Evolutionary conservation across 345 rosid genomes (phyloP).

Genomic region (Gossypium ekmanianum): DNA sequence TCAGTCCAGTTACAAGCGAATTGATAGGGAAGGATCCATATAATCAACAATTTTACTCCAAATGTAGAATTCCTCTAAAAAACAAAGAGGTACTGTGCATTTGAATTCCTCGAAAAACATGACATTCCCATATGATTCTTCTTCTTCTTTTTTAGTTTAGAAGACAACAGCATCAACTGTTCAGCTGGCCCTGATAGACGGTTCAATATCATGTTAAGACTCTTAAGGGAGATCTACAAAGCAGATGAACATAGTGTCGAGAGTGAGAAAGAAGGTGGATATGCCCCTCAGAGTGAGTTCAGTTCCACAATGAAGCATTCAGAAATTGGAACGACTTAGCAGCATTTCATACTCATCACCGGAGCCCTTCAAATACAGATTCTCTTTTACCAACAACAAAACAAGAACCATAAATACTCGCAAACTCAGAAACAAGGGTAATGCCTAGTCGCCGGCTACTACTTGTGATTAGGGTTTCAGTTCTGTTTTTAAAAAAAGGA

Average conservation of each 20-base stretch:
- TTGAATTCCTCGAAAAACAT: not conserved
- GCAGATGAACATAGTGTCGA: not conserved
- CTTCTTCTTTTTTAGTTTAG: not conserved
- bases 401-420: not conserved
- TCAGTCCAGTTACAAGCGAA: not conserved
- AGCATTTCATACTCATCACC: slow-evolving; percentile 1
- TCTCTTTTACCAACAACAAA: not conserved
- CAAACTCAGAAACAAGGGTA: not conserved
- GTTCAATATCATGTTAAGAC: not conserved
- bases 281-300: slow-evolving; percentile 12
- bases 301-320: slow-evolving; percentile 10
- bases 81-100: not conserved
- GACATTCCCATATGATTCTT: too few species aligned
- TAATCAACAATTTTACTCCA: too few species aligned
- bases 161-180: not conserved
- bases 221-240: not conserved
- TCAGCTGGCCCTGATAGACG: not conserved
- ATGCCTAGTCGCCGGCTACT: not conserved
- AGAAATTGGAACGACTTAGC: slow-evolving; percentile 13
- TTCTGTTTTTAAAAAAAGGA: not conserved
- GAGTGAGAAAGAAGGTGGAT: not conserved
- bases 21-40: not conserved
- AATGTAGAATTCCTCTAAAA: not conserved
- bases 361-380: not conserved
- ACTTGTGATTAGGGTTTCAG: not conserved